phyloP scores from a whole-genome alignment of 1,139 yeast genomes.

The Kodamaea sp. region DNA sequence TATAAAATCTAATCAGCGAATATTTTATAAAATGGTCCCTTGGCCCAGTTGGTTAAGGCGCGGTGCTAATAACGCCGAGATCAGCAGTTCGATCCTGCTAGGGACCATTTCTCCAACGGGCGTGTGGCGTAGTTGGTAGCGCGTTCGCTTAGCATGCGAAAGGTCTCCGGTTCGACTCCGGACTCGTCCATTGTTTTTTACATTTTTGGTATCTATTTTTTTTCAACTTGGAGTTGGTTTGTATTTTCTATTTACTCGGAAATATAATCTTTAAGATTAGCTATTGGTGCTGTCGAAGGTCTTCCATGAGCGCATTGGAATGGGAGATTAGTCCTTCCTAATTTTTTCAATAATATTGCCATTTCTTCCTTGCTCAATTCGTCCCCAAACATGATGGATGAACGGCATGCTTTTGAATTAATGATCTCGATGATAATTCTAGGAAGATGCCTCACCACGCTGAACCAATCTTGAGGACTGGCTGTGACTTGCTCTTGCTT shows the following conservation, averaged over 20 bases:
- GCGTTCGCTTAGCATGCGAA: constrained; percentile 89
- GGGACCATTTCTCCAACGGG: constrained; percentile 46
- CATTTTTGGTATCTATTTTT: not conserved
- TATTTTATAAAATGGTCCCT: constrained; percentile 24
- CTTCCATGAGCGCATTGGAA: constrained; percentile 89
- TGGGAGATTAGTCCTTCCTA: constrained; percentile 58
- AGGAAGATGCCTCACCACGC: constrained; percentile 39
- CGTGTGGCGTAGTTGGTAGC: constrained; percentile 94
- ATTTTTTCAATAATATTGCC: constrained; percentile 35
- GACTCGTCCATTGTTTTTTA: constrained; percentile 66
- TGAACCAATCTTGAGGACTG: constrained; percentile 14
- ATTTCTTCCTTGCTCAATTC: constrained; percentile 46
- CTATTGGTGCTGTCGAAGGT: constrained; percentile 68
- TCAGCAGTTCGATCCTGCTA: constrained; percentile 38
- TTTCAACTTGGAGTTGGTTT: not conserved
- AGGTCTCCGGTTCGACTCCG: constrained; percentile 91
- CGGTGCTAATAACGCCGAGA: constrained; percentile 40
- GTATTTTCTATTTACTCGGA: constrained; percentile 14
- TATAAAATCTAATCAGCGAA: not conserved
- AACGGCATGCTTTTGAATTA: constrained; percentile 68
- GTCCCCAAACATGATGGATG: constrained; percentile 76
- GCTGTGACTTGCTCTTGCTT: constrained; percentile 14
- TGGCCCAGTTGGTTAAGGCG: constrained; percentile 43
- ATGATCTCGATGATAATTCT: constrained; percentile 48
- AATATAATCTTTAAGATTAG: constrained; percentile 16